Evolutionary conservation across 2,329 filamentous ascomycete species (phyloP), one percentile per base, ranked within the genome.

Genomic region (Parastagonospora avenae): DNA sequence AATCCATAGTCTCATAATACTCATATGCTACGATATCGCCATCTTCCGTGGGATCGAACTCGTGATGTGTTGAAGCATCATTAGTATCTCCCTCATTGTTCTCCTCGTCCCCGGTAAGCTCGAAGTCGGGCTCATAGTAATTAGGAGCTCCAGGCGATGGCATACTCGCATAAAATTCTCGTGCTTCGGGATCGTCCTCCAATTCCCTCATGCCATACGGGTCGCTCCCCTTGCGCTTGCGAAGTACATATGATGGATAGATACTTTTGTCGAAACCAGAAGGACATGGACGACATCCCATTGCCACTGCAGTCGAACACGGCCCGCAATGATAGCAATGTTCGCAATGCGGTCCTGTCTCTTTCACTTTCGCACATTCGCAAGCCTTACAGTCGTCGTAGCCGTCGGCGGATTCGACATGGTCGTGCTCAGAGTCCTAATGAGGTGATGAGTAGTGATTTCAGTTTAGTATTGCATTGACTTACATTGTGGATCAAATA

Each of bases 281-380:
- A 31, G 42, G 10, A 38, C 42, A 45, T 28, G 33, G 16, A 10
- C 42, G 42, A 32, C 42, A 36, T n/a, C 42, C 42, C 24, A 29
- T 36, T 37, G 15, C 33, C 37, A 27, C 42, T 38, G 42, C 24
- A 24, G n/a, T 37, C 16, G 42, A 45, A 38, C 42, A 45, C 37
- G 24, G 19, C 11, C 15, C 11, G 19, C 42, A 45, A 32, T 45
- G 42, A 19, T 45, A 45, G 42, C 32, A 45, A n/a, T 45, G 42
- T 8, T 38, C 19, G 32, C 42, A 45, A 24, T 38, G 33, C 16
- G 36, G 42, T 16, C 31, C 42, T 15, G 29, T 24, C 31, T 45
- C 42, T 14, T 45, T 36, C 14, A 38, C 15, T 29, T 45, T 24
- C 28, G 31, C 32, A 38, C 42, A 31, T 11, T 45, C 42, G 19